Base-by-base conservation (phyloP, 208 protist genomes). In the Acanthamoeba triangularis region DNA sequence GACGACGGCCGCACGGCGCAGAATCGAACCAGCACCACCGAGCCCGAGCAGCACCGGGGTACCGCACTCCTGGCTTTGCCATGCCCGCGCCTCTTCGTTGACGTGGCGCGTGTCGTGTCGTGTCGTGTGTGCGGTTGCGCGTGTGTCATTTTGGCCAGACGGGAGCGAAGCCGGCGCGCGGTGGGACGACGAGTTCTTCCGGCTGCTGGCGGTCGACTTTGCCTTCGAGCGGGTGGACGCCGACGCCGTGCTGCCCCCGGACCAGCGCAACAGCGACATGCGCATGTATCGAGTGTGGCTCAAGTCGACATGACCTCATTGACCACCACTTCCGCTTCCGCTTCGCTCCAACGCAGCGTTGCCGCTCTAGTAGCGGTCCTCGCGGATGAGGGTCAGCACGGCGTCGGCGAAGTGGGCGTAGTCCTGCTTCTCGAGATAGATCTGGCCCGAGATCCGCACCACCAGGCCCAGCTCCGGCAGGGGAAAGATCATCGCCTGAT, bases 181-280 rank as follows among this genome's bases (percentile, higher is more conserved):
- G 47, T 85, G 76, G 76, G 76, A 85, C 25, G 76, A 85, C 10
- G 76, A 85, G 44, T 85, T 85, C 76, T 85, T 85, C n/a, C 23
- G 76, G 18, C 35, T 85, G 23, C 44, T 85, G 76, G 76, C 76
- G 76, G 44, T 1, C 41, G 41, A 56, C 25, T 85, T 85, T 56
- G 44, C 35, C 76, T 85, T 56, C 20, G 76, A 56, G 76, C 76
- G 52, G 44, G 76, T 85, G 52, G 76, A 85, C 41, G 76, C 76
- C 41, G 25, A 85, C 30, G 76, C 76, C 76, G 76, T 56, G 13
- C 30, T 85, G 76, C 76, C 76, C 11, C 41, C 28, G 7, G n/a
- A 59, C 41, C 37, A 85, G 41, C 76, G 76, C 44, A 85, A 85
- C 76, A 85, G 76, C 76, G 76, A 85, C 44, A 85, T 85, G 76